These are phyloP conservation scores for Macrophomina tecta DNA, from an alignment of 2,329 filamentous ascomycete genomes.

Conservation along the genomic window DNA sequence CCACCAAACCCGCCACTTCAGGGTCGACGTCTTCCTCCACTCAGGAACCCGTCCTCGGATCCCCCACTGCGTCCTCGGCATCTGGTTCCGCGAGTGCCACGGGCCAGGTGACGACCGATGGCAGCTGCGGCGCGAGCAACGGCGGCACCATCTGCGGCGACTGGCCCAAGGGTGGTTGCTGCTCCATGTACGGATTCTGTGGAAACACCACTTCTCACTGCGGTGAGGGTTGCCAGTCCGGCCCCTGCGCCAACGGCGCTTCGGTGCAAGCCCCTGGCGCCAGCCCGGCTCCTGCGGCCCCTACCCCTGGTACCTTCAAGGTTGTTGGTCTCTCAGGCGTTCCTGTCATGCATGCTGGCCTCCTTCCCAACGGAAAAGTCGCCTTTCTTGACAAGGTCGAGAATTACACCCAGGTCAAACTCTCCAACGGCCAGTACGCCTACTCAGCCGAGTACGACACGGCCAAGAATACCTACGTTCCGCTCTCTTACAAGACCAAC, in stretches of 20 bases:
- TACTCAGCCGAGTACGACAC: slow-evolving; percentile 68
- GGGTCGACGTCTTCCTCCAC: neutral
- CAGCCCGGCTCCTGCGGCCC: slow-evolving; percentile 53
- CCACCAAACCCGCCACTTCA: slow-evolving; percentile 21
- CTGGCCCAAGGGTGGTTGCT: slow-evolving; percentile 61
- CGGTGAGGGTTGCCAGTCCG: slow-evolving; percentile 63
- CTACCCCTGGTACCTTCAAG: slow-evolving; percentile 54
- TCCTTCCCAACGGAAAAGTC: slow-evolving; percentile 64
- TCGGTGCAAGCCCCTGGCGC: slow-evolving; percentile 48
- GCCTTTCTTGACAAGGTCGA: slow-evolving; percentile 69
- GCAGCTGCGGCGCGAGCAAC: slow-evolving; percentile 59
- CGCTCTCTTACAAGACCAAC: slow-evolving; percentile 62
- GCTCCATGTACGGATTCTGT: slow-evolving; percentile 65
- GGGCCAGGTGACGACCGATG: slow-evolving; percentile 54
- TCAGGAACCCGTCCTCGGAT: slow-evolving; percentile 45
- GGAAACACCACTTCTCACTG: slow-evolving; percentile 58
- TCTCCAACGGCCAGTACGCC: slow-evolving; percentile 61
- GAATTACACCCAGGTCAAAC: slow-evolving; percentile 64
- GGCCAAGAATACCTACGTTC: slow-evolving; percentile 51
- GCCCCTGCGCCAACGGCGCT: slow-evolving; percentile 54
- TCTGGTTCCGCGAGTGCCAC: slow-evolving; percentile 30
- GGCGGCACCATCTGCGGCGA: slow-evolving; percentile 58
- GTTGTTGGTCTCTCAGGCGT: slow-evolving; percentile 64
- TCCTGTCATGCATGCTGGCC: slow-evolving; percentile 67
- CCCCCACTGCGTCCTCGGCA: slow-evolving; percentile 34